Conservation (phyloP, 371 early-diverging fungal species). For the Mortierella sp. region DNA sequence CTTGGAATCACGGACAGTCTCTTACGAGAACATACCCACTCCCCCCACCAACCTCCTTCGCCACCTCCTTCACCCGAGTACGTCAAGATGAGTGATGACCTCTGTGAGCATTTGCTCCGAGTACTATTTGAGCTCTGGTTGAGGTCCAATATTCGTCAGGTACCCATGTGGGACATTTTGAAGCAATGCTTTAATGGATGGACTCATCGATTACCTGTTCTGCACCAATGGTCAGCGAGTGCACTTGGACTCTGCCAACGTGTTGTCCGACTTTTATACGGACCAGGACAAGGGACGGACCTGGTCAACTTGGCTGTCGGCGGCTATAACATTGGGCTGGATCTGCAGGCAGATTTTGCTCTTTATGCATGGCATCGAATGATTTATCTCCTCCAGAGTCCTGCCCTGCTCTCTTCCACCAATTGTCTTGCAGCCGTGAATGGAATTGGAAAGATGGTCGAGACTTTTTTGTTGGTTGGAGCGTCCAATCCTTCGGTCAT, state of each 20-base stretch:
- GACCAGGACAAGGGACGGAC: constrained; percentile 66
- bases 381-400: constrained; percentile 73
- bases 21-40: constrained; percentile 59
- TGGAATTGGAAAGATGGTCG: constrained; percentile 73
- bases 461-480: constrained; percentile 64
- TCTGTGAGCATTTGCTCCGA: constrained; percentile 76
- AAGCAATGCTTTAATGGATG: constrained; percentile 73
- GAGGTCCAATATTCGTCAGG: constrained; percentile 67
- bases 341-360: constrained; percentile 70
- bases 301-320: constrained; percentile 62
- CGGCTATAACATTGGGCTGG: constrained; percentile 69
- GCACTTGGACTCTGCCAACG: constrained; percentile 69
- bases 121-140: constrained; percentile 84
- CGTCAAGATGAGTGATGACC: constrained; percentile 75
- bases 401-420: constrained; percentile 65
- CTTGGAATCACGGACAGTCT: constrained; percentile 78
- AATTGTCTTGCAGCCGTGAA: constrained; percentile 76
- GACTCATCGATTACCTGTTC: constrained; percentile 75
- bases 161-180: constrained; percentile 81
- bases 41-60: constrained; percentile 33
- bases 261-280: constrained; percentile 70
- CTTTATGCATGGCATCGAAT: constrained; percentile 81
- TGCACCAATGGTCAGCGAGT: constrained; percentile 78
- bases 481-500: constrained; percentile 20
- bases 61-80: constrained; percentile 49